phyloP scores from a whole-genome alignment of 192 early-diverging fungal species.

The Coemansia sp. region DNA sequence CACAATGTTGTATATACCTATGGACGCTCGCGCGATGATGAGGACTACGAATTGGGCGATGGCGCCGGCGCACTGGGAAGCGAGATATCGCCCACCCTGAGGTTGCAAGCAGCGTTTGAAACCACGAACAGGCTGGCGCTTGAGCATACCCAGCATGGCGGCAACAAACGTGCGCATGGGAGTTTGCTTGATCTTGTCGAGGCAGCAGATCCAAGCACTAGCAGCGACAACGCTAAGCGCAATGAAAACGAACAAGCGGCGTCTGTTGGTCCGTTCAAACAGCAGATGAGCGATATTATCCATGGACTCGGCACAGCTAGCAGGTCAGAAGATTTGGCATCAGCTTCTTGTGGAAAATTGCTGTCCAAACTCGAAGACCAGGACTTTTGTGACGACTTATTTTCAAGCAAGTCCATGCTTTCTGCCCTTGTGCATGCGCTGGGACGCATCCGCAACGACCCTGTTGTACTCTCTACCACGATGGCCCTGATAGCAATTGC shows the following conservation, averaged over 20 bases:
- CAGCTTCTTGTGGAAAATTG: constrained; percentile 21
- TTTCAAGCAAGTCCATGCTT: constrained; percentile 32
- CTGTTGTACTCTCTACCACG: constrained; percentile 12
- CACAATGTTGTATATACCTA: constrained; percentile 54
- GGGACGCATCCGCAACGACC: constrained; percentile 29
- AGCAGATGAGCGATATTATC: constrained; percentile 22
- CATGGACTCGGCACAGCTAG: constrained; percentile 16
- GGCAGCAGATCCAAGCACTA: not conserved
- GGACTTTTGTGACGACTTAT: constrained; percentile 36
- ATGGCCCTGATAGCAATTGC: constrained; percentile 34
- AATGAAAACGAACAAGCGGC: not conserved
- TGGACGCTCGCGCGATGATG: constrained; percentile 40
- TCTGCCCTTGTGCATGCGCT: constrained; percentile 30
- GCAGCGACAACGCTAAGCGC: not conserved
- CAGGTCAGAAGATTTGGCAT: not conserved
- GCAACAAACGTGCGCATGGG: not conserved
- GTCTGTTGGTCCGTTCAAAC: constrained; percentile 26
- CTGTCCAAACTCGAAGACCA: constrained; percentile 21
- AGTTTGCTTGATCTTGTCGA: constrained; percentile 7
- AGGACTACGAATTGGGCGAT: constrained; percentile 14
- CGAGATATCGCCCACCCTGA: constrained; percentile 20
- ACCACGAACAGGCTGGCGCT: constrained; percentile 13
- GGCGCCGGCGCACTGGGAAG: constrained; percentile 11
- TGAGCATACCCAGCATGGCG: not conserved
- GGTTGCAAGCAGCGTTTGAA: constrained; percentile 8